A percentile compares a stretch with the other conserved stretches of the same genome.
Conservation (phyloP, 768 basidiomycete species). For the Candolleomyces eurysporus region DNA sequence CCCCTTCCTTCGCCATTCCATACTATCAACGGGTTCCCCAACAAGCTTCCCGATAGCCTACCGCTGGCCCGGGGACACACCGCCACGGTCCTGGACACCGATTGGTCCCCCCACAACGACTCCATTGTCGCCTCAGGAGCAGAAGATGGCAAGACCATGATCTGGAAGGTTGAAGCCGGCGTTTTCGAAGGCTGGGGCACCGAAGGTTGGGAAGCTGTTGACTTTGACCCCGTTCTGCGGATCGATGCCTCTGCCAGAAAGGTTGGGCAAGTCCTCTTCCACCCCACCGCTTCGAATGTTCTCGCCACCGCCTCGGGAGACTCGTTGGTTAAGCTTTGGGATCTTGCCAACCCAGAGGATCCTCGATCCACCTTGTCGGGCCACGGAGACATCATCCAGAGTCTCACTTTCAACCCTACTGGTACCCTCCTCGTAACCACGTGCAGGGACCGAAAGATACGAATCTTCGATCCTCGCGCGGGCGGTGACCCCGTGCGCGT, state of each 20-base stretch:
- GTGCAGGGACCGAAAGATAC: conserved; percentile 87
- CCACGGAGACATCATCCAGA: conserved; percentile 88
- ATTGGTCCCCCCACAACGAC: conserved; percentile 96
- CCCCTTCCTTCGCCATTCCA: conserved; percentile 77
- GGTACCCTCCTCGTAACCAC: conserved; percentile 87
- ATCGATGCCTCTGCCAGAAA: conserved; percentile 83
- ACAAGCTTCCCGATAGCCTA: conserved; percentile 87
- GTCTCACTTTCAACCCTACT: conserved; percentile 74
- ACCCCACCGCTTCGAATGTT: conserved; percentile 86
- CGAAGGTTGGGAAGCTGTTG: conserved; percentile 78
- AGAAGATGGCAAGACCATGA: conserved; percentile 90
- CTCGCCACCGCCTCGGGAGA: conserved; percentile 82
- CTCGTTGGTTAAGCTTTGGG: conserved; percentile 88
- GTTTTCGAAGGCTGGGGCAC: conserved; percentile 82
- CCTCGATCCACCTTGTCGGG: conserved; percentile 62
- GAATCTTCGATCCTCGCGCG: conserved; percentile 87
- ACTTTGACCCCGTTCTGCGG: conserved; percentile 82
- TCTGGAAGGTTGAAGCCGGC: conserved; percentile 77
- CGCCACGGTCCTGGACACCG: conserved; percentile 87
- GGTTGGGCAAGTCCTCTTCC: conserved; percentile 92
- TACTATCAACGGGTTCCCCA: conserved; percentile 52
- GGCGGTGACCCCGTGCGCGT: conserved; percentile 80
- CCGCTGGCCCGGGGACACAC: conserved; percentile 89
- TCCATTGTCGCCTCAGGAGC: conserved; percentile 85
- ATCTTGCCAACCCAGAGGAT: conserved; percentile 72